Evolutionary conservation across 768 basidiomycete genomes (phyloP).

Genomic region (Phaeotremella fagi): DNA sequence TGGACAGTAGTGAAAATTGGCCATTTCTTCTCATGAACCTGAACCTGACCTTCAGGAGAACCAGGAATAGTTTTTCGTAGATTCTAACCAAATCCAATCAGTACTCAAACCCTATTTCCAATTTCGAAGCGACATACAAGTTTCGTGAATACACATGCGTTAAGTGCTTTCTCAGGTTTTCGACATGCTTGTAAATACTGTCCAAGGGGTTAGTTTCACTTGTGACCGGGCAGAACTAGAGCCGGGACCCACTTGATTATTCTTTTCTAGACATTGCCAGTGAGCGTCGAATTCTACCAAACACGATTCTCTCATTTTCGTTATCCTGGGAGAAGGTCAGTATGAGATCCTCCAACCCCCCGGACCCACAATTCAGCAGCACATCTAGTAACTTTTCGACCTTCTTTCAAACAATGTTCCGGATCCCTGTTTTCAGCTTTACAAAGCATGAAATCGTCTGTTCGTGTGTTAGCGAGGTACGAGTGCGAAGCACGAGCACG

Average conservation of each 20-base stretch:
- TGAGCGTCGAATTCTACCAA: constrained; percentile 78
- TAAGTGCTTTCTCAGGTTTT: constrained; percentile 77
- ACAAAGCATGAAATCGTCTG: constrained; percentile 97
- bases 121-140: constrained; percentile 59
- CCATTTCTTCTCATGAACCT: constrained; percentile 80
- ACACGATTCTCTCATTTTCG: constrained; percentile 90
- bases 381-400: constrained; percentile 89
- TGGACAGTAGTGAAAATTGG: constrained; percentile 79
- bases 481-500: no score
- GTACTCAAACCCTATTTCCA: neutral
- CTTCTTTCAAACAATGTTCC: constrained; percentile 90
- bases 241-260: constrained; percentile 74
- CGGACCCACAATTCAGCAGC: constrained; percentile 77
- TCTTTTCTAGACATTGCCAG: constrained; percentile 88
- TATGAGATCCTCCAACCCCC: neutral
- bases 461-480: no score
- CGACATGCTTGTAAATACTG: constrained; percentile 88
- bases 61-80: constrained; percentile 88
- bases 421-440: constrained; percentile 87
- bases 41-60: constrained; percentile 70
- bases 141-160: constrained; percentile 94
- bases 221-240: neutral
- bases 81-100: constrained; percentile 56
- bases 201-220: neutral
- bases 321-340: constrained; percentile 60